Conservation (phyloP, 75 land plant genomes). For the Larix kaempferi region DNA sequence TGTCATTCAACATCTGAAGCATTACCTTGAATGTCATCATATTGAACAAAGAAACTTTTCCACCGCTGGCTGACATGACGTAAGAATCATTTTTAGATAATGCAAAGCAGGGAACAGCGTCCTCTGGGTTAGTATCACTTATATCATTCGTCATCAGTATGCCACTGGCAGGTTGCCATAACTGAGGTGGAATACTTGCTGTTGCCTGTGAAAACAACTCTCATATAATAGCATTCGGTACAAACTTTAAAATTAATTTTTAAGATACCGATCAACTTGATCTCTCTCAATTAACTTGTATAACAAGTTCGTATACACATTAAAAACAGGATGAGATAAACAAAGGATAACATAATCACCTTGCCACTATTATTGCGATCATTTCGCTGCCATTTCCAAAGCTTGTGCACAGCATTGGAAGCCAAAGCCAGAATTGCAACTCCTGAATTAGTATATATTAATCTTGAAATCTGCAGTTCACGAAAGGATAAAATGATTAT, state of each 20-base stretch:
- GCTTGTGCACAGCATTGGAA: constrained; percentile 63
- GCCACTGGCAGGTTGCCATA: constrained; percentile 49
- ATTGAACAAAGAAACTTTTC: constrained; percentile 49
- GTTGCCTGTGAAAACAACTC: constrained; percentile 26
- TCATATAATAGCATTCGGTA: background rate
- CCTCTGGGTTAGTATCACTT: constrained; percentile 31
- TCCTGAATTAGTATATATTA: constrained; percentile 72
- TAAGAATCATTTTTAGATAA: constrained; percentile 62
- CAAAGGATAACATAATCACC: constrained; percentile 25
- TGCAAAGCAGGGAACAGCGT: constrained; percentile 50
- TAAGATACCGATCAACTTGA: background rate
- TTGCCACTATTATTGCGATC: constrained; percentile 59
- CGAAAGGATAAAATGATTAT: background rate
- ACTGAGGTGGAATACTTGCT: constrained; percentile 32
- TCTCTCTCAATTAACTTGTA: background rate
- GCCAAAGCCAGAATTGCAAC: constrained; percentile 63
- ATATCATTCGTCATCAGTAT: constrained; percentile 48
- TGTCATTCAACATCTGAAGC: background rate
- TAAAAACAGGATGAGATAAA: background rate
- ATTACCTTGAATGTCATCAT: constrained; percentile 69
- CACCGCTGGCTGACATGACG: constrained; percentile 60
- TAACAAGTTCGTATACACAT: background rate
- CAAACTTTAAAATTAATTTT: background rate
- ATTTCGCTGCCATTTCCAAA: constrained; percentile 72
- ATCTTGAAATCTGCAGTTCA: constrained; percentile 52